Conservation (phyloP, 2,329 filamentous ascomycete species). For the Thielaviopsis musarum region DNA sequence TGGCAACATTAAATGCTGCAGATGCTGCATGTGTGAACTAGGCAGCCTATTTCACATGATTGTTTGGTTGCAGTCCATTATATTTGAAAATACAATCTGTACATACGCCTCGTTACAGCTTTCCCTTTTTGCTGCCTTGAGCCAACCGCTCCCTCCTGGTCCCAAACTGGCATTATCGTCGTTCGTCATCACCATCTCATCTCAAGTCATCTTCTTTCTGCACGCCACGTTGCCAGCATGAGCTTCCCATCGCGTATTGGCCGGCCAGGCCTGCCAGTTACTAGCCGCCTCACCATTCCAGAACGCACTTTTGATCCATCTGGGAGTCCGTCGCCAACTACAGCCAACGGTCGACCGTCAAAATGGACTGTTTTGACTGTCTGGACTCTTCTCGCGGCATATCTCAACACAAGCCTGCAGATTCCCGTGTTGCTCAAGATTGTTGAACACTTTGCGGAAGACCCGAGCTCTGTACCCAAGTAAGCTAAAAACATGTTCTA, state of each 20-base stretch:
- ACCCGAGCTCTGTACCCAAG: slow-evolving; percentile 11
- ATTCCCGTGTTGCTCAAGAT: slow-evolving; percentile 17
- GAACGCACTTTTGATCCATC: slow-evolving; percentile 14
- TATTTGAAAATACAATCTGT: too few species aligned
- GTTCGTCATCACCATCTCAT: background rate
- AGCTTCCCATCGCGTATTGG: background rate
- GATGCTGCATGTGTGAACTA: too few species aligned
- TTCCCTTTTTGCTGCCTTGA: too few species aligned
- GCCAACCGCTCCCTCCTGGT: too few species aligned
- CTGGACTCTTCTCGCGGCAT: slow-evolving; percentile 37
- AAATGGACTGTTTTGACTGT: slow-evolving; percentile 37
- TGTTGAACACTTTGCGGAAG: slow-evolving; percentile 8
- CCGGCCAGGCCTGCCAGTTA: background rate
- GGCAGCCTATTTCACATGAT: too few species aligned
- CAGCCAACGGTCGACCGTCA: slow-evolving; percentile 32
- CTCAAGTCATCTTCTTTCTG: background rate
- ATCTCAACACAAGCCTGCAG: slow-evolving; percentile 37
- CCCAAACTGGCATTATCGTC: too few species aligned
- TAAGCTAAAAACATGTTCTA: slow-evolving; percentile 1
- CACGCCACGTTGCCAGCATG: background rate
- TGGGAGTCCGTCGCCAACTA: slow-evolving; percentile 17
- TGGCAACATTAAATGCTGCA: too few species aligned
- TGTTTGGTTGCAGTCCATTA: too few species aligned
- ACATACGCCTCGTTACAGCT: too few species aligned
- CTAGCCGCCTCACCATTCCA: slow-evolving; percentile 1